A percentile compares a stretch with the other conserved stretches of the same genome.
phyloP scores from a whole-genome alignment of 225 moss, liverwort and hornwort species.

The Takakia lepidozioides region DNA sequence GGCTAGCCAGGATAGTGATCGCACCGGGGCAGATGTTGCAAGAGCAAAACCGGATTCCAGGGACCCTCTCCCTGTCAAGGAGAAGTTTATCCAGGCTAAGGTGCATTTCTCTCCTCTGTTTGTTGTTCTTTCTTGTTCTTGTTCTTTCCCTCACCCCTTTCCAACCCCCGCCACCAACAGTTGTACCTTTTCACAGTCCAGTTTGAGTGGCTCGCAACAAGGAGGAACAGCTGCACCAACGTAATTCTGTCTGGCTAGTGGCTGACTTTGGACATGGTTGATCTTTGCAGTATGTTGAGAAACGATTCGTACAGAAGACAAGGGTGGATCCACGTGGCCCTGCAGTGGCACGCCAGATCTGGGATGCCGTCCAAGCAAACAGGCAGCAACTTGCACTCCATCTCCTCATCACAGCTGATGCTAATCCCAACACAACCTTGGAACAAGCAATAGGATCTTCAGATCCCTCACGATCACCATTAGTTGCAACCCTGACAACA shows the following conservation, averaged over 20 bases:
- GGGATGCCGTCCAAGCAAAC: slow-evolving; percentile 68
- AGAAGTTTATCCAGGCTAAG: slow-evolving; percentile 75
- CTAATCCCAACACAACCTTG: slow-evolving; percentile 61
- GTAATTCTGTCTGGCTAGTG: no score
- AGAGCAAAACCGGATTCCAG: slow-evolving; percentile 59
- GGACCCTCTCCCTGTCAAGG: slow-evolving; percentile 66
- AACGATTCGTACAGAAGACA: slow-evolving; percentile 46
- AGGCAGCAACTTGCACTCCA: slow-evolving; percentile 67
- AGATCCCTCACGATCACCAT: slow-evolving; percentile 22
- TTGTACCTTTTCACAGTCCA: no score
- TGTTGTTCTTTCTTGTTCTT: neutral
- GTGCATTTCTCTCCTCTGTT: slow-evolving; percentile 7
- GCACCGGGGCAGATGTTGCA: slow-evolving; percentile 22
- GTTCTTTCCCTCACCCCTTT: no score
- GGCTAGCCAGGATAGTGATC: slow-evolving; percentile 20
- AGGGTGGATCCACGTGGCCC: slow-evolving; percentile 30
- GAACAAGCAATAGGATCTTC: slow-evolving; percentile 68
- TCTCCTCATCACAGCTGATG: slow-evolving; percentile 58
- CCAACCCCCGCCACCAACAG: no score
- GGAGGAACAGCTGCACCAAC: no score
- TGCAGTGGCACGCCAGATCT: slow-evolving; percentile 48
- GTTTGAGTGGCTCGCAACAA: no score
- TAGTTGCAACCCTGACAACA: slow-evolving; percentile 34
- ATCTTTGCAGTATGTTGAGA: slow-evolving; percentile 72
- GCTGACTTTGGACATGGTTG: slow-evolving; percentile 4